These are phyloP conservation scores for Lachnellula willkommii DNA, from an alignment of 2,329 filamentous ascomycete species.

Conservation along the genomic window DNA sequence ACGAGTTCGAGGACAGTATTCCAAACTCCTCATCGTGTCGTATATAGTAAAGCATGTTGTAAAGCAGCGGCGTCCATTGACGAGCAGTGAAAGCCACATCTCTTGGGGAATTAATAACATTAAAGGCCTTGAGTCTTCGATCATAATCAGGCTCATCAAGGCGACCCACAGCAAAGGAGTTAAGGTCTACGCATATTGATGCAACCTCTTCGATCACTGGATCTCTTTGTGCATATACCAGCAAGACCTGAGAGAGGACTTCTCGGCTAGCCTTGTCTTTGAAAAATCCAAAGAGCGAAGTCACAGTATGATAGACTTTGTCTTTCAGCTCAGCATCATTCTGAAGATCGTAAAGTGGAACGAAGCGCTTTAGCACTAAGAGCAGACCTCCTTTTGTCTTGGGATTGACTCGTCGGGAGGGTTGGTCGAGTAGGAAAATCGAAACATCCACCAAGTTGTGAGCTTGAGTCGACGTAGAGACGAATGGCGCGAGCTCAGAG, in stretches of 20 bases:
- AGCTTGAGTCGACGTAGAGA: constrained; percentile 63
- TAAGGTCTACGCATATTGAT: constrained; percentile 69
- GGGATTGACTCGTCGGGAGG: constrained; percentile 75
- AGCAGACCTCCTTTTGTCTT: constrained; percentile 78
- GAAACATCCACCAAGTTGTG: constrained; percentile 75
- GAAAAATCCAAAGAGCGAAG: constrained; percentile 85
- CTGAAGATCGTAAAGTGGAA: constrained; percentile 57
- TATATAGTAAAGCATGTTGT: constrained; percentile 86
- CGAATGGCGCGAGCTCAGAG: constrained; percentile 66
- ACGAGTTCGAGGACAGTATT: constrained; percentile 73
- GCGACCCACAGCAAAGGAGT: constrained; percentile 66
- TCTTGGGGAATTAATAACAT: constrained; percentile 59
- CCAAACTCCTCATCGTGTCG: constrained; percentile 83
- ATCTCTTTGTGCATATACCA: constrained; percentile 63
- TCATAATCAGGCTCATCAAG: constrained; percentile 89
- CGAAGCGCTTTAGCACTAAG: constrained; percentile 73
- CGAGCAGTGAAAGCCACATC: constrained; percentile 55
- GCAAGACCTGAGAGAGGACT: constrained; percentile 67
- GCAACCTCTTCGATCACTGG: constrained; percentile 57
- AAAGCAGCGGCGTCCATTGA: constrained; percentile 83
- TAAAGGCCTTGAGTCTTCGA: constrained; percentile 71
- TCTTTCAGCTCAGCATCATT: constrained; percentile 54
- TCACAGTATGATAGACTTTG: constrained; percentile 67
- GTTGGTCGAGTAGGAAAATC: constrained; percentile 76
- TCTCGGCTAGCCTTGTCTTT: constrained; percentile 72